These are phyloP conservation scores for Clarkia xantiana DNA, from an alignment of 345 rosid genomes.

Conservation along the genomic window DNA sequence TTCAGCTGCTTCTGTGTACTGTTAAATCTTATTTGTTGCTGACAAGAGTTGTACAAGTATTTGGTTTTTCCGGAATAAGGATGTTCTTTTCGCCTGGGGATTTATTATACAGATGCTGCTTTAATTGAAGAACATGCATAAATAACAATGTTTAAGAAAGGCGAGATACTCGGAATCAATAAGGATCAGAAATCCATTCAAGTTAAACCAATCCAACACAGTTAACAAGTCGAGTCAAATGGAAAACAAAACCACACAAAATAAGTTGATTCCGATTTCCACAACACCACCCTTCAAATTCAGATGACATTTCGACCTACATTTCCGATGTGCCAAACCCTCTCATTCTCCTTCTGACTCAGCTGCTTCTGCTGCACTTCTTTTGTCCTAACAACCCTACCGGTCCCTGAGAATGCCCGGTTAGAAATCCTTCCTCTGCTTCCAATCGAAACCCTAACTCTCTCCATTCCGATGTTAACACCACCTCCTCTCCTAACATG, in stretches of 20 bases:
- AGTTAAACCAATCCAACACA: neutral
- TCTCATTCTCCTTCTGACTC: slow-evolving; percentile 46
- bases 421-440: slow-evolving; percentile 62
- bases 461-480: slow-evolving; percentile 76
- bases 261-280: neutral
- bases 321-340: slow-evolving; percentile 54
- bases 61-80: no score
- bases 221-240: neutral
- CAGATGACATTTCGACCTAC: slow-evolving; percentile 18
- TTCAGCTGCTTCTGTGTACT: no score
- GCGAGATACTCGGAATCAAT: neutral
- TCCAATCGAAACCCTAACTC: slow-evolving; percentile 72
- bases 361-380: slow-evolving; percentile 47
- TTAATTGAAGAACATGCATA: no score
- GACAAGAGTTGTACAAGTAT: no score
- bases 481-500: slow-evolving; percentile 49
- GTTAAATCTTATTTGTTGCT: neutral
- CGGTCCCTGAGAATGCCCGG: slow-evolving; percentile 39
- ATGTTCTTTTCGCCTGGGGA: no score
- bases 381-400: slow-evolving; percentile 41
- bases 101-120: no score
- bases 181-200: neutral
- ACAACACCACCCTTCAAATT: neutral
- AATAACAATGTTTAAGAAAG: no score
- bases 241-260: slow-evolving; percentile 1